Percentiles rank a stretch among this genome's conserved stretches.
These are phyloP conservation scores for Candida freyschussii DNA, from an alignment of 1,139 yeast species.

Conservation along the genomic window DNA sequence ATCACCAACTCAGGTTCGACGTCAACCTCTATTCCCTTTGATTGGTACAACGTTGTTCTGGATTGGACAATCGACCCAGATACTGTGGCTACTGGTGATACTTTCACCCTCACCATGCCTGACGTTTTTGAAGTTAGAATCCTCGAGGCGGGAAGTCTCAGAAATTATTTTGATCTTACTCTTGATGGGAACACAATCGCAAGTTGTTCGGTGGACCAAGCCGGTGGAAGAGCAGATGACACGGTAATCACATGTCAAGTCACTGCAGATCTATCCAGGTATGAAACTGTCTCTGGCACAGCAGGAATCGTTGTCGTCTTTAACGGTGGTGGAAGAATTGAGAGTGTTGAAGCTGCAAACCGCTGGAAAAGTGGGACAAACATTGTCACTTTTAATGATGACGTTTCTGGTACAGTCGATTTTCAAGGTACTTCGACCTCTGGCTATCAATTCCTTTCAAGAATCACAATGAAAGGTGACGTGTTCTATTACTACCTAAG, in stretches of 20 bases:
- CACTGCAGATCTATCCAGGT: slow-evolving; percentile 9
- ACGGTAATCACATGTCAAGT: slow-evolving; percentile 9
- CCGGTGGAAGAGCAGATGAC: slow-evolving; percentile 9
- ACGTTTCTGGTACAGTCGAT: slow-evolving; percentile 4
- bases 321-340: slow-evolving; percentile 13
- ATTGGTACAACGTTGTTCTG: slow-evolving; percentile 8
- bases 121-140: slow-evolving; percentile 13
- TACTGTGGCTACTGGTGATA: slow-evolving; percentile 12
- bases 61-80: slow-evolving; percentile 9
- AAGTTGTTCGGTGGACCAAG: slow-evolving; percentile 10
- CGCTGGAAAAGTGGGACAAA: slow-evolving; percentile 11
- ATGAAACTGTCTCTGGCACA: slow-evolving; percentile 8
- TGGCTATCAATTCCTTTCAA: slow-evolving; percentile 1
- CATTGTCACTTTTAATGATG: slow-evolving; percentile 12
- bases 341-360: slow-evolving; percentile 8
- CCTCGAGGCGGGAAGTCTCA: slow-evolving; percentile 2
- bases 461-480: slow-evolving; percentile 17
- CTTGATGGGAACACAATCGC: slow-evolving; percentile 10
- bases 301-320: slow-evolving; percentile 7
- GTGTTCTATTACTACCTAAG: slow-evolving; percentile 11
- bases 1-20: slow-evolving; percentile 3
- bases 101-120: slow-evolving; percentile 13
- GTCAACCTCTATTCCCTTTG: slow-evolving; percentile 5
- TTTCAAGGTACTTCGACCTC: slow-evolving; percentile 2
- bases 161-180: slow-evolving; percentile 9